These are phyloP conservation scores for Picea sitchensis DNA, from an alignment of 75 land plant species.

Conservation along the genomic window DNA sequence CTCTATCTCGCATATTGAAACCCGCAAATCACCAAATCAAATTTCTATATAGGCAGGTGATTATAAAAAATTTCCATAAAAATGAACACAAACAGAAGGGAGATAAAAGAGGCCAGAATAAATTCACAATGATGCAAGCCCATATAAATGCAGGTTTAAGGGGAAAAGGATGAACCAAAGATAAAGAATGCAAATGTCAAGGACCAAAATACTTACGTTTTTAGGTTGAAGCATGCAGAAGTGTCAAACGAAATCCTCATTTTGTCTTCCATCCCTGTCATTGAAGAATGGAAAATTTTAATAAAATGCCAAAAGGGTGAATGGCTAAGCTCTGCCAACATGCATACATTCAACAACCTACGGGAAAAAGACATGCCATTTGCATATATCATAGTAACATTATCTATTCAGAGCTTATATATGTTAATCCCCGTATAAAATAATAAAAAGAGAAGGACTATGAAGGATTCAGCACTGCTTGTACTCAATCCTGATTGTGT, in stretches of 20 bases:
- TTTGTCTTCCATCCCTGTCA: not conserved
- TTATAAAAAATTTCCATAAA: not conserved
- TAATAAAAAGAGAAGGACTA: no score
- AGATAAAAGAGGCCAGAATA: not conserved
- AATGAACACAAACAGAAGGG: not conserved
- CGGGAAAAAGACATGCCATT: no score
- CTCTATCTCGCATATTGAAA: not conserved
- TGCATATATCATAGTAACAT: no score
- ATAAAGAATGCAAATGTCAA: not conserved
- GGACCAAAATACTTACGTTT: not conserved
- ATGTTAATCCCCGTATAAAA: no score
- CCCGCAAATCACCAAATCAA: slow-evolving; percentile 5
- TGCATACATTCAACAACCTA: no score
- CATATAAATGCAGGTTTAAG: not conserved
- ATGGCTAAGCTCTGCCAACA: not conserved
- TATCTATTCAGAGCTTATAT: no score
- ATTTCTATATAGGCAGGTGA: not conserved
- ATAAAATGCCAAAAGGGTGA: not conserved
- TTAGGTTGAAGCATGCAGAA: not conserved
- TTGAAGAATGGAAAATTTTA: not conserved
- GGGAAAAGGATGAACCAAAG: not conserved
- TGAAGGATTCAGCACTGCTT: no score
- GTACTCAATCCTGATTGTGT: no score
- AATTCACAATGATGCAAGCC: not conserved
- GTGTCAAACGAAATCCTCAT: not conserved